Base-by-base conservation (phyloP, 148 eudicot genomes). In the Polygonum maritimum region DNA sequence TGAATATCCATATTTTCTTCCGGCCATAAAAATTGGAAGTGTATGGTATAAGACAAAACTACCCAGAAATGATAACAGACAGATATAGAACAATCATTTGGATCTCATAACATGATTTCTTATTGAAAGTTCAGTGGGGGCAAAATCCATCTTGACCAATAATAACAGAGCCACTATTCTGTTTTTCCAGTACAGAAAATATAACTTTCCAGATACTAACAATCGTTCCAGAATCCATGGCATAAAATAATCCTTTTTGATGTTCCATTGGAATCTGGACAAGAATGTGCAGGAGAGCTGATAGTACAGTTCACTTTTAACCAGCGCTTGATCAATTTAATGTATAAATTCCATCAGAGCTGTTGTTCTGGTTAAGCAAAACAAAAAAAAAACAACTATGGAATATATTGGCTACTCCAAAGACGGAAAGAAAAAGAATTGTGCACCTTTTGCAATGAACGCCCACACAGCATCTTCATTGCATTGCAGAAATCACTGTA, bases 401-500 rank as follows among this genome's bases (percentile, higher is more conserved):
- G 16, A 60, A 60, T 60, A 60, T 10, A 22, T 26, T 60, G 35
- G 69, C 38, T 60, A 60, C 36, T 12, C 75, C 40, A 22, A 31
- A 21, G 75, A 47, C 12, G 19, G 49, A 54, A 41, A 69, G 33
- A 51, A 15, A 18, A 4, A 62, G 36, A 47, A 57, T 39, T n/a
- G 11, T 21, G 70, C 45, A 92, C 98, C 98, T 93, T 93, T 48
- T 85, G 86, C 83, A 93, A 69, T 69, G 98, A 89, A 63, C 92
- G 93, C 22, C 98, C 81, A 77, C 88, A 85, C 52, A 93, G 79
- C 58, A 84, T 80, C 85, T 87, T 93, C 85, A 93, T 78, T 48
- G 98, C 92, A 80, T 84, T 78, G 76, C 70, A 78, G 76, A 93
- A 93, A 63, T 91, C 96, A 77, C 44, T 75, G 80, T 93, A 77